These are phyloP conservation scores for Amaranthus hypochondriacus DNA, from an alignment of 148 eudicot genomes.

Conservation along the genomic window DNA sequence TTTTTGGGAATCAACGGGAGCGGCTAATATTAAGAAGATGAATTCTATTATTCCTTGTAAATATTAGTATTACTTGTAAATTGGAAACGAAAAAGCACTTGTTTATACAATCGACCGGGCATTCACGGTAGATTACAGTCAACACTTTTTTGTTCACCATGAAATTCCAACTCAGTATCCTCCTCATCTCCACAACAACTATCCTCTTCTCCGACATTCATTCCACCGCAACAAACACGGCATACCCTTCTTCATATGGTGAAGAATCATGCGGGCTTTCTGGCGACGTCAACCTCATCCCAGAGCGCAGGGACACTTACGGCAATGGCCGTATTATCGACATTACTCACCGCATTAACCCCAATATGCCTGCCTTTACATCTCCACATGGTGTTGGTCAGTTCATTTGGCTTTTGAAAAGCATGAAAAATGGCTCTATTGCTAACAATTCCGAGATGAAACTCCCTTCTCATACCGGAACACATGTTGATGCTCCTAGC, in stretches of 20 bases:
- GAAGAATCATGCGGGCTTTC: constrained; percentile 22
- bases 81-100: no score
- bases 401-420: constrained; percentile 45
- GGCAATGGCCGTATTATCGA: constrained; percentile 59
- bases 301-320: constrained; percentile 49
- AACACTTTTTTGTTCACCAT: background rate
- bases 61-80: no score
- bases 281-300: constrained; percentile 31
- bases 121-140: no score
- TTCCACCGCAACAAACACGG: constrained; percentile 20
- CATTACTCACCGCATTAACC: constrained; percentile 51
- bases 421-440: constrained; percentile 71
- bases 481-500: constrained; percentile 80
- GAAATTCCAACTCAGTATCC: background rate
- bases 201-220: constrained; percentile 7
- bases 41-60: no score
- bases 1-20: no score
- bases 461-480: constrained; percentile 62
- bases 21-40: no score
- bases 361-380: constrained; percentile 53
- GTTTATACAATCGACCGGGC: no score
- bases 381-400: constrained; percentile 56
- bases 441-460: constrained; percentile 80
- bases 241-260: constrained; percentile 35
- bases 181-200: constrained; percentile 11